Evolutionary conservation across 2,329 filamentous ascomycete species (phyloP), one percentile per base, ranked within the genome.

Genomic region (Microdochium paspali): DNA sequence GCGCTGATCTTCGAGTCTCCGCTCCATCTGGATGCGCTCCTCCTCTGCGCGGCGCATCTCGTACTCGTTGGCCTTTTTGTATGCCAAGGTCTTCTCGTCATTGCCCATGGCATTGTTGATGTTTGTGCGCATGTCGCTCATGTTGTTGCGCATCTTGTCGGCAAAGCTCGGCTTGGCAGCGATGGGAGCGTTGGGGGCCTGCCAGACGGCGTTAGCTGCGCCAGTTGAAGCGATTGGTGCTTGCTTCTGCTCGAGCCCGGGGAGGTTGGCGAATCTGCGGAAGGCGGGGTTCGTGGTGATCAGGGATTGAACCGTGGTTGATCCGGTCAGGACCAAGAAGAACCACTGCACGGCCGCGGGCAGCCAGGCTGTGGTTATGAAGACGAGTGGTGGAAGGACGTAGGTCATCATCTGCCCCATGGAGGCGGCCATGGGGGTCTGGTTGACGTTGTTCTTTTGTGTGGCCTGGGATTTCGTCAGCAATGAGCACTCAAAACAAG

Each of bases 311-410:
- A 64, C 56, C 39, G 59, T 39, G 32, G 60, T 51, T 20, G 59
- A 50, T 24, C 61, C 60, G 23, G 67, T 60, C 25, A 66, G 56
- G 51, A 64, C 56, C 50, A 73, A 56, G 53, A 73, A 66, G 69
- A 76, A 76, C 60, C 70, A 68, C 52, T 76, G 74, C 45, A 76
- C 60, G 46, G 62, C 70, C 32, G 72, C 66, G 18, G 72, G 71
- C 48, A 76, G 61, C 64, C 69, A 76, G 42, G 64, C 64, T 6
- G 72, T 75, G 40, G 63, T 62, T 44, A 72, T 26, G 58, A 74
- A 66, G 46, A 71, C 66, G 45, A 72, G 50, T 46, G 64, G 65
- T 20, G 69, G 68, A 42, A 76, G 58, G n/a, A 68, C 54, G 51
- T 62, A 70, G 51, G 62, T 61, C 64, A 75, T 67, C 45, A 63